Evolutionary conservation across 2,329 filamentous ascomycete genomes (phyloP).

Genomic region (Metarhizium brunneum): DNA sequence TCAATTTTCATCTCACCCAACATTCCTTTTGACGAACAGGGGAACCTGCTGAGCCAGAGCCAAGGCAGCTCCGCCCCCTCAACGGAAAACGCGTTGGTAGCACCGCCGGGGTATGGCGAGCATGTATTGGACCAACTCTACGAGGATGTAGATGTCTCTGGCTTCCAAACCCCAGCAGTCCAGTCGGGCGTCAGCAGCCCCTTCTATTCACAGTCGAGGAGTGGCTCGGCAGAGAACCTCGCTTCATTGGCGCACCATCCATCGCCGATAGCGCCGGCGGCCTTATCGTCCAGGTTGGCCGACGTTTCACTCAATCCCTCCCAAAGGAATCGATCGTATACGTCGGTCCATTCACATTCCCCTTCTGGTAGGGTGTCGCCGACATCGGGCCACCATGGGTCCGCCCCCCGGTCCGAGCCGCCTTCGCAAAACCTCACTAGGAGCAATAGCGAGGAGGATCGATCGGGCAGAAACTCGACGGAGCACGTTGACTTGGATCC

Average conservation of each 20-base stretch:
- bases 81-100: constrained; percentile 52
- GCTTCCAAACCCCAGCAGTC: constrained; percentile 68
- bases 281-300: constrained; percentile 58
- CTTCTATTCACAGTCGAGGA: constrained; percentile 60
- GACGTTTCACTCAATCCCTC: constrained; percentile 49
- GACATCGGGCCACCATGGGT: constrained; percentile 26
- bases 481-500: constrained; percentile 49
- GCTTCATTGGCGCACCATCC: constrained; percentile 32
- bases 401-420: constrained; percentile 29
- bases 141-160: constrained; percentile 71
- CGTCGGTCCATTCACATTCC: constrained; percentile 32
- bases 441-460: constrained; percentile 42
- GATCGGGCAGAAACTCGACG: constrained; percentile 43
- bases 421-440: constrained; percentile 40
- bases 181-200: constrained; percentile 75
- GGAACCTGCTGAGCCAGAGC: constrained; percentile 61
- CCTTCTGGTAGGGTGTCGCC: constrained; percentile 35
- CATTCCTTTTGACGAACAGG: constrained; percentile 78
- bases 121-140: constrained; percentile 87
- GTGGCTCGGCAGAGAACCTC: constrained; percentile 75
- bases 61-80: constrained; percentile 37
- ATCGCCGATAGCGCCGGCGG: constrained; percentile 34
- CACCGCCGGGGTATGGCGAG: constrained; percentile 87
- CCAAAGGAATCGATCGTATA: constrained; percentile 36
- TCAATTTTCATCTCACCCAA: constrained; percentile 95